Evolutionary conservation across 2,329 filamentous ascomycete species (phyloP).

Genomic region (Exophiala aquamarina): DNA sequence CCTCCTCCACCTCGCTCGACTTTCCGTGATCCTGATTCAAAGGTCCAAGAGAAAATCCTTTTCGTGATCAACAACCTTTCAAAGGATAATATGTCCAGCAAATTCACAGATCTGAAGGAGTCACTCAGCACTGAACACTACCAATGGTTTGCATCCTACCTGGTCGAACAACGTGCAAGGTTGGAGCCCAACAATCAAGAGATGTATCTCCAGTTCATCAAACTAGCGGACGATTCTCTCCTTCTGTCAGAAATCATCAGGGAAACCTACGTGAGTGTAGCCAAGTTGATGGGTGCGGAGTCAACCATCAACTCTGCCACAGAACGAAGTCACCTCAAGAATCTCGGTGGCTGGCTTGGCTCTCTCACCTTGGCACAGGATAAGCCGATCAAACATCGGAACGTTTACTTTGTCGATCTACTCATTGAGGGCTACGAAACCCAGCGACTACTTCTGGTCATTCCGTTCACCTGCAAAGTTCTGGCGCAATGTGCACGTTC

Average conservation of each 20-base stretch:
- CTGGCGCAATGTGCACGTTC: slow-evolving; percentile 81
- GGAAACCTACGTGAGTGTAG: slow-evolving; percentile 85
- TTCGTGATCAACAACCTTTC: slow-evolving; percentile 98
- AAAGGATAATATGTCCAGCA: slow-evolving; percentile 79
- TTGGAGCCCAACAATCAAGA: slow-evolving; percentile 96
- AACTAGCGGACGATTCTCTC: slow-evolving; percentile 73
- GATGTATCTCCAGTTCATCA: slow-evolving; percentile 86
- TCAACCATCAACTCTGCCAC: slow-evolving; percentile 78
- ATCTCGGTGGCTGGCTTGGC: slow-evolving; percentile 89
- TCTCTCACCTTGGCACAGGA: slow-evolving; percentile 89
- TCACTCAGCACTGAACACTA: slow-evolving; percentile 78
- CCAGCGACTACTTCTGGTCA: slow-evolving; percentile 85
- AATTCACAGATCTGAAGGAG: slow-evolving; percentile 77
- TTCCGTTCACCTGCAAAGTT: slow-evolving; percentile 97
- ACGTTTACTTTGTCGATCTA: slow-evolving; percentile 95
- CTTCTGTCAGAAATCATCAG: slow-evolving; percentile 88
- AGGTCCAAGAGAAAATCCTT: slow-evolving; percentile 87
- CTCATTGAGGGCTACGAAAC: slow-evolving; percentile 92
- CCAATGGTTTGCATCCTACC: slow-evolving; percentile 93
- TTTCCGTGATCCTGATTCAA: slow-evolving; percentile 80
- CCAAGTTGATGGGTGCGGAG: slow-evolving; percentile 87
- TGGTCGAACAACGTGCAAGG: slow-evolving; percentile 95
- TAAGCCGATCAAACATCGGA: slow-evolving; percentile 92
- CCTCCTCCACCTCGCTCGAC: slow-evolving; percentile 61
- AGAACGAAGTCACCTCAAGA: slow-evolving; percentile 87